phyloP scores from a whole-genome alignment of 257 asterid species.

The Oldenlandia corymbosa region DNA sequence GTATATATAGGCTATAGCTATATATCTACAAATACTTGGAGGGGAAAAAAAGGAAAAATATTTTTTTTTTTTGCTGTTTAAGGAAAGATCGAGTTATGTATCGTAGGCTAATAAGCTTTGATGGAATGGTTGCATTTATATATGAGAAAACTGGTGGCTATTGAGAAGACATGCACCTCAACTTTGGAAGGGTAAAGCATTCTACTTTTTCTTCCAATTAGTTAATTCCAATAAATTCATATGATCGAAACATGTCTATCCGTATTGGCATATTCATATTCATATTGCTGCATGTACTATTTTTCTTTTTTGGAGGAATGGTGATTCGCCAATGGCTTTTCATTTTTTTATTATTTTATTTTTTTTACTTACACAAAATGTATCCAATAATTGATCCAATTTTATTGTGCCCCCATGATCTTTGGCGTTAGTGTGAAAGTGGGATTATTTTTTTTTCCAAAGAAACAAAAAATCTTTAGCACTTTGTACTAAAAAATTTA shows the following conservation, averaged over 20 bases:
- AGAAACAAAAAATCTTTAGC: background rate
- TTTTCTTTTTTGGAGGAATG: background rate
- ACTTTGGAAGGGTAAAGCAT: background rate
- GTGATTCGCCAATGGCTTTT: constrained; percentile 4
- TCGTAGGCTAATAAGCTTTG: too few species aligned
- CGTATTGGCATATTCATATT: background rate
- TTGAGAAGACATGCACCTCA: constrained; percentile 28
- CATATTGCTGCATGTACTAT: background rate
- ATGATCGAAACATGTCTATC: constrained; percentile 3
- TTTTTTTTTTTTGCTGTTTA: too few species aligned
- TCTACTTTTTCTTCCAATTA: too few species aligned
- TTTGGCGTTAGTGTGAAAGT: background rate
- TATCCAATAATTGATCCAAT: constrained; percentile 18
- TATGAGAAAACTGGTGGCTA: constrained; percentile 26
- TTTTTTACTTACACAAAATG: background rate
- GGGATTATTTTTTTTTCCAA: background rate
- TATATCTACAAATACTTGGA: too few species aligned
- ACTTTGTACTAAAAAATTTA: background rate
- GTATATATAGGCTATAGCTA: background rate
- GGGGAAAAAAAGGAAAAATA: too few species aligned
- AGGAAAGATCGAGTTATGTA: too few species aligned
- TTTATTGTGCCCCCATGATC: constrained; percentile 1
- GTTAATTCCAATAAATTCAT: background rate
- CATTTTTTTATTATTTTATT: too few species aligned
- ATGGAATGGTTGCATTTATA: constrained; percentile 7